Evolutionary conservation across 192 early-diverging fungal genomes (phyloP).

Genomic region (Coemansia erecta): DNA sequence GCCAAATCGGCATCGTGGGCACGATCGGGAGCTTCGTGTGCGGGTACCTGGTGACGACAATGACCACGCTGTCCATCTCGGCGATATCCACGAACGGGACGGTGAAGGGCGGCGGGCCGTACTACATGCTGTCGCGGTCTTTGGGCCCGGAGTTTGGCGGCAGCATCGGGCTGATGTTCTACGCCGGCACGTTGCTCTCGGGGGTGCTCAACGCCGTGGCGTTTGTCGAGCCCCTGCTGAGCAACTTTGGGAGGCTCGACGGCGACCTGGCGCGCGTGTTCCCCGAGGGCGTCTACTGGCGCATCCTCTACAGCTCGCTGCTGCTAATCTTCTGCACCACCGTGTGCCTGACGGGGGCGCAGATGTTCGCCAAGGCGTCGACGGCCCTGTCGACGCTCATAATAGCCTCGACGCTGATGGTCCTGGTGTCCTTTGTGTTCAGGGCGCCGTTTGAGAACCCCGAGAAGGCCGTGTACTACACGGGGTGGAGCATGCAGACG

Average conservation of each 20-base stretch:
- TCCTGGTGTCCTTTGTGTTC: conserved; percentile 61
- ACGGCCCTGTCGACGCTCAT: conserved; percentile 57
- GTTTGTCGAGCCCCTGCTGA: conserved; percentile 64
- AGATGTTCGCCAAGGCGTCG: conserved; percentile 60
- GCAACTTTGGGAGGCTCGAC: conserved; percentile 57
- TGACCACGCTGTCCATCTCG: conserved; percentile 65
- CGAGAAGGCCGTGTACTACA: conserved; percentile 58
- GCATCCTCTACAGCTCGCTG: conserved; percentile 58
- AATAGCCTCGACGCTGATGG: conserved; percentile 55
- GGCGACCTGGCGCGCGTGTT: conserved; percentile 55
- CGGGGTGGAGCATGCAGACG: conserved; percentile 58
- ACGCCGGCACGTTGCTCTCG: conserved; percentile 58
- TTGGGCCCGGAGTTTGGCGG: conserved; percentile 75
- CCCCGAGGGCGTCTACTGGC: conserved; percentile 59
- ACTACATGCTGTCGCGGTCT: conserved; percentile 66
- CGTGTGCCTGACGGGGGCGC: conserved; percentile 60
- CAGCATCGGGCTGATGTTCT: conserved; percentile 66
- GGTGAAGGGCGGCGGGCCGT: conserved; percentile 66
- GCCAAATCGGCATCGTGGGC: conserved; percentile 62
- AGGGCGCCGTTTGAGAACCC: conserved; percentile 55
- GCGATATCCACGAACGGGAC: conserved; percentile 71
- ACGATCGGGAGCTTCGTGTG: conserved; percentile 60
- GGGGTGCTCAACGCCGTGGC: conserved; percentile 64
- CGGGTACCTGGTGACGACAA: conserved; percentile 59
- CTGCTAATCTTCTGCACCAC: conserved; percentile 56